Evolutionary conservation across 1,284 basidiomycete genomes (phyloP).

Genomic region (Leccinum ponderosum): DNA sequence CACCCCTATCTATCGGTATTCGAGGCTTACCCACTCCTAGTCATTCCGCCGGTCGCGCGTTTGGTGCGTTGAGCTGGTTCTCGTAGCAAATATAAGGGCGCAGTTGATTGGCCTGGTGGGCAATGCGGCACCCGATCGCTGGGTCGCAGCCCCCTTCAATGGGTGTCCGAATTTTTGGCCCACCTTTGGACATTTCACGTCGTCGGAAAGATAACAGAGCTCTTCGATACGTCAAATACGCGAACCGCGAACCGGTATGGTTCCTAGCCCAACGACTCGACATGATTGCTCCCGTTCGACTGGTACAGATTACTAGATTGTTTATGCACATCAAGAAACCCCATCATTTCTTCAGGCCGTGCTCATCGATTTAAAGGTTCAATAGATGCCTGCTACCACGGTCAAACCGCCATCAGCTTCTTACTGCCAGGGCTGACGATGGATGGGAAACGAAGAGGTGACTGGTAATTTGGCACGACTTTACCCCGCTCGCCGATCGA

Average conservation of each 20-base stretch:
- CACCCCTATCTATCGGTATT: conserved; percentile 1
- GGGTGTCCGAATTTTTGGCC: not conserved
- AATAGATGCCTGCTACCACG: not conserved
- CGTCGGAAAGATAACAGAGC: conserved; percentile 5
- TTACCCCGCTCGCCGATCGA: not conserved
- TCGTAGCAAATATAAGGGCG: not conserved
- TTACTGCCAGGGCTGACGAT: too few species aligned
- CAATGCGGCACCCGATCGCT: not conserved
- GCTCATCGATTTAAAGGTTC: not conserved
- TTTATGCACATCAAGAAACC: not conserved
- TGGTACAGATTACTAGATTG: not conserved
- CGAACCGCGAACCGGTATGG: not conserved
- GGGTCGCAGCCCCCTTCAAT: not conserved
- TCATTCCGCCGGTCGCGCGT: not conserved
- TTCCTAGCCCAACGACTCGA: not conserved
- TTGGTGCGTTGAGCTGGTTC: not conserved
- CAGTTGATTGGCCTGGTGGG: not conserved
- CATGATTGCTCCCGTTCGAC: not conserved
- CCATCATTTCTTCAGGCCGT: not conserved
- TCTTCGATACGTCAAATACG: not conserved
- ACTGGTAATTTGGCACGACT: not conserved
- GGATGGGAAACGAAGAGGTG: not conserved
- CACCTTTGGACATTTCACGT: not conserved
- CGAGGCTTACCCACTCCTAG: not conserved
- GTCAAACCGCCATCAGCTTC: not conserved